Conservation (phyloP, 495 filamentous ascomycete genomes). For the Patellaria atrata region DNA sequence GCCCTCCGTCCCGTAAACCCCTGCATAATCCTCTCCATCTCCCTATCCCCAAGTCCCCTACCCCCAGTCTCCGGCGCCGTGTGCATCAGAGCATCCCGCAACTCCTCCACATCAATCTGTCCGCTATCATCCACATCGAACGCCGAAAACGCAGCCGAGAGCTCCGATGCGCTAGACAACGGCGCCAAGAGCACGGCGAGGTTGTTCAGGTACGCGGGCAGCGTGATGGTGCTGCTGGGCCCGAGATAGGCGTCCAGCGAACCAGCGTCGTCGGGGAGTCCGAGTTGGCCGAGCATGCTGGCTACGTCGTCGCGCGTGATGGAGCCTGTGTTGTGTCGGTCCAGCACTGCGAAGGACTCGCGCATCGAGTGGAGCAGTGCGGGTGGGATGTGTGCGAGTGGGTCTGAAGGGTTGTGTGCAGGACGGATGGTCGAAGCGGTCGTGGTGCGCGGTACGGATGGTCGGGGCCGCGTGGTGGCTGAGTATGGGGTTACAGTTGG, state of each 20-base stretch:
- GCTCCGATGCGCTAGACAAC: conserved; percentile 58
- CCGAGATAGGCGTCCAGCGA: conserved; percentile 65
- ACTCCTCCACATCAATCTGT: conserved; percentile 69
- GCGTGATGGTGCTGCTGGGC: conserved; percentile 54
- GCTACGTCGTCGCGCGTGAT: conserved; percentile 64
- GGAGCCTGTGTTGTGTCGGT: conserved; percentile 62
- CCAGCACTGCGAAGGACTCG: conserved; percentile 77
- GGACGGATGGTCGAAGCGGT: conserved; percentile 6
- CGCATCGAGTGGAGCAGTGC: conserved; percentile 39
- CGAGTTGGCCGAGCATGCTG: conserved; percentile 65
- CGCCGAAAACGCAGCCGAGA: conserved; percentile 75
- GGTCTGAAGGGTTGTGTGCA: conserved; percentile 14
- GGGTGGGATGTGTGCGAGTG: conserved; percentile 20
- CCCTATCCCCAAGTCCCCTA: conserved; percentile 47
- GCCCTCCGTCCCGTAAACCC: conserved; percentile 73
- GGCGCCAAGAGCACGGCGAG: conserved; percentile 57
- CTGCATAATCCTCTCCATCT: conserved; percentile 69
- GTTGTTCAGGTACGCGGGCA: conserved; percentile 69
- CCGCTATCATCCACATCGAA: conserved; percentile 95
- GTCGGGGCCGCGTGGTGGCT: not conserved
- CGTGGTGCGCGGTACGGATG: conserved; percentile 4
- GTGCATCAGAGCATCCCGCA: conserved; percentile 68
- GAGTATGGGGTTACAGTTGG: conserved; percentile 1
- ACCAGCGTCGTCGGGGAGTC: conserved; percentile 40
- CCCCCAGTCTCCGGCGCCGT: conserved; percentile 66